Conservation (phyloP, 73 alveolate genomes). For the Diophrys appendiculata region DNA sequence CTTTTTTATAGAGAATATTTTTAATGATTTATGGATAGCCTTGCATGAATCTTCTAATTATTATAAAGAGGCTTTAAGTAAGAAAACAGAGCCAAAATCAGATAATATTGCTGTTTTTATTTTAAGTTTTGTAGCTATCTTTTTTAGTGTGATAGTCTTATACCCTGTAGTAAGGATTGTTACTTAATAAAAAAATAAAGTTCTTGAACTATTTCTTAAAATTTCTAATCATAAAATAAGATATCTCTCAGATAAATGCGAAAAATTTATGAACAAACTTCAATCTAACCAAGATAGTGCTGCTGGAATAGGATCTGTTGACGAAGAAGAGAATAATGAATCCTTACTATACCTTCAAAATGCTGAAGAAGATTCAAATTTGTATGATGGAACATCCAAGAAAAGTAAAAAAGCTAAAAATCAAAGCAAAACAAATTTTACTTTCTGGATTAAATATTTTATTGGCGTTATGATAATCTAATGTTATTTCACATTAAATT, state of each 20-base stretch:
- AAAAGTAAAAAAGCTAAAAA: conserved; percentile 49
- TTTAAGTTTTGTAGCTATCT: conserved; percentile 19
- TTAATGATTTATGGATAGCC: conserved; percentile 16
- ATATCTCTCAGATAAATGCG: conserved; percentile 27
- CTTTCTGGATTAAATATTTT: conserved; percentile 29
- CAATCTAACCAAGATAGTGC: conserved; percentile 21
- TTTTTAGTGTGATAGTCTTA: background rate
- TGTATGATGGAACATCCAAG: conserved; percentile 23
- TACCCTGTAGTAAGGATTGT: conserved; percentile 42
- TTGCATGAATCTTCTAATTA: conserved; percentile 1
- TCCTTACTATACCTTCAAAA: too few relatives aligned
- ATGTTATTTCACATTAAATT: conserved; percentile 30
- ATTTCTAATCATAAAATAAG: conserved; percentile 30
- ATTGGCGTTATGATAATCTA: conserved; percentile 15
- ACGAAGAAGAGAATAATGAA: conserved; percentile 32
- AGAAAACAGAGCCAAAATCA: conserved; percentile 15
- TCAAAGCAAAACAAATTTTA: conserved; percentile 21
- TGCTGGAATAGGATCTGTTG: conserved; percentile 18
- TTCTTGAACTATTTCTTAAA: conserved; percentile 35
- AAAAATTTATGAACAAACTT: conserved; percentile 30
- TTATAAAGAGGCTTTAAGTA: conserved; percentile 26
- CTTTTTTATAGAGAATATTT: conserved; percentile 36
- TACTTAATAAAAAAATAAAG: conserved; percentile 25
- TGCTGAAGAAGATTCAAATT: conserved; percentile 12
- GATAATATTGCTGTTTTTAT: conserved; percentile 18